These are phyloP conservation scores for Pleurotus giganteus DNA, from an alignment of 768 basidiomycete genomes.

Conservation along the genomic window DNA sequence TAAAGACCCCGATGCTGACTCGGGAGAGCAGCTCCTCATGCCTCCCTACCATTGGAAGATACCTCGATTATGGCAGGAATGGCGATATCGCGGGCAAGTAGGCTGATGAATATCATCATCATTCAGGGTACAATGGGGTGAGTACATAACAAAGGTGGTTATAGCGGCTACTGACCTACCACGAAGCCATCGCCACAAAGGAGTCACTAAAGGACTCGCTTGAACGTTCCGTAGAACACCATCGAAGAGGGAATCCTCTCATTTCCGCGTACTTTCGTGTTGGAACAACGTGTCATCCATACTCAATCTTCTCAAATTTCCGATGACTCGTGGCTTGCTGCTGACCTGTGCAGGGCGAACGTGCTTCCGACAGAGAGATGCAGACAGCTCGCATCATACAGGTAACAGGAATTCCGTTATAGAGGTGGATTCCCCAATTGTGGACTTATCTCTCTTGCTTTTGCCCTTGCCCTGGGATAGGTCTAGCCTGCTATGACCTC, in stretches of 20 bases:
- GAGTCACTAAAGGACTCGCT: not conserved
- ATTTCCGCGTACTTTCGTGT: not conserved
- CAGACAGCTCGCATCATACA: too few relatives aligned
- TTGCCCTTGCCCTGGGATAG: conserved; percentile 5
- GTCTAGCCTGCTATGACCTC: conserved; percentile 7
- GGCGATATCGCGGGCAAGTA: too few relatives aligned
- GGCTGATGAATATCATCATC: not conserved
- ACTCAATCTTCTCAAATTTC: not conserved
- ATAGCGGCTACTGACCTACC: not conserved
- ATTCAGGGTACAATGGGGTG: not conserved
- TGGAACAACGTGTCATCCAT: not conserved
- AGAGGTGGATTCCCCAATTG: too few relatives aligned
- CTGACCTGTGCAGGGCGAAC: not conserved
- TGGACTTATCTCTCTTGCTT: not conserved
- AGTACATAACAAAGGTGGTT: not conserved
- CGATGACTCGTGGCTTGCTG: not conserved
- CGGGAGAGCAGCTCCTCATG: not conserved
- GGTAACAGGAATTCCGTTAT: too few relatives aligned
- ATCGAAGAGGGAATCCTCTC: not conserved
- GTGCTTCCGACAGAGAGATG: not conserved
- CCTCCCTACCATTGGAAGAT: not conserved
- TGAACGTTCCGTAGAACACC: not conserved
- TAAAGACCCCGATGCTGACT: not conserved
- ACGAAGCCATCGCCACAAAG: not conserved
- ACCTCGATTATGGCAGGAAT: too few relatives aligned